Conservation (phyloP, 179 eudicot genomes). For the Spergularia azorica region DNA sequence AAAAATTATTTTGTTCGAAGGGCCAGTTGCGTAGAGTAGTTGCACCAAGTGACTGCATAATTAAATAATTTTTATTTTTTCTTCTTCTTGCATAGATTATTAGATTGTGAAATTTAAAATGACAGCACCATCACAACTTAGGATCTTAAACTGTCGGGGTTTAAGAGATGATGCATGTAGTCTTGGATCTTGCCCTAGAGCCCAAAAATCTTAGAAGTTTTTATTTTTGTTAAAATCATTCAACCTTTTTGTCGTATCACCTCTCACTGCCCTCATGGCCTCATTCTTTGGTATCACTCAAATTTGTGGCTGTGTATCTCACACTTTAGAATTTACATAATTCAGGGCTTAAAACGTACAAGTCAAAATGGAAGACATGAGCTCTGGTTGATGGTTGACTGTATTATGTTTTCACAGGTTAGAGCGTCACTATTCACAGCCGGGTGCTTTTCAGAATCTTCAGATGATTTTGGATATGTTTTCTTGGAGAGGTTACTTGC, state of each 20-base stretch:
- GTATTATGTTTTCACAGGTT: slow-evolving; percentile 47
- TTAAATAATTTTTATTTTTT: background rate
- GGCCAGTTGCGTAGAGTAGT: background rate
- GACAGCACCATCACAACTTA: background rate
- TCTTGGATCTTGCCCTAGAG: no score
- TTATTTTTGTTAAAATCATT: no score
- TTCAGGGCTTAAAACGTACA: background rate
- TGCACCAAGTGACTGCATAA: background rate
- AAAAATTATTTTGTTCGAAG: background rate
- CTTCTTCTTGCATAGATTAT: background rate
- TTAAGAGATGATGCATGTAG: slow-evolving; percentile 1
- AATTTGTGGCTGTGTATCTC: background rate
- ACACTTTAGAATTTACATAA: background rate
- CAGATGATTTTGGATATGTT: slow-evolving; percentile 73
- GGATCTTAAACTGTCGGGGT: background rate
- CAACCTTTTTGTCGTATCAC: background rate
- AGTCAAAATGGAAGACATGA: slow-evolving; percentile 14
- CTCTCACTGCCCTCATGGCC: background rate
- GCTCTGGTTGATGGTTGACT: slow-evolving; percentile 2
- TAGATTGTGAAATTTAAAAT: background rate
- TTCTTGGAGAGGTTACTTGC: slow-evolving; percentile 60
- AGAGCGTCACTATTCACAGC: slow-evolving; percentile 85
- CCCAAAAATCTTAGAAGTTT: no score
- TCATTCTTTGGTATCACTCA: background rate
- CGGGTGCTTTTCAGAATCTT: slow-evolving; percentile 67